Conservation (phyloP, 495 filamentous ascomycete genomes). For the Hypoxylon fragiforme region DNA sequence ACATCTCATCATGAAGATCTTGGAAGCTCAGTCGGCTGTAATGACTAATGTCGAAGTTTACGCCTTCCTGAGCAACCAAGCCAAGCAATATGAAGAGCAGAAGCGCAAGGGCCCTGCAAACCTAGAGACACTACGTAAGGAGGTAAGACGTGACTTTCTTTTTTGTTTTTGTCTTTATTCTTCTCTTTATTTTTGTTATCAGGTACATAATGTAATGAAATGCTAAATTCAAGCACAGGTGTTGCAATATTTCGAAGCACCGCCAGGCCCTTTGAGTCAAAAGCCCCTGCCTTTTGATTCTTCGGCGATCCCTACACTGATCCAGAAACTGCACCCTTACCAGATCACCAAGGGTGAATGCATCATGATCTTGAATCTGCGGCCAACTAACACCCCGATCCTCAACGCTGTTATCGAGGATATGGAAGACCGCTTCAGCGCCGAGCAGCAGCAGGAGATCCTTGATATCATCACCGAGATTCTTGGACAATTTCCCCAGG, state of each 20-base stretch:
- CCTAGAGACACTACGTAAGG: conserved; percentile 39
- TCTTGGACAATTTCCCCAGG: conserved; percentile 43
- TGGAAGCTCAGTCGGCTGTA: conserved; percentile 50
- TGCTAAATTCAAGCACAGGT: conserved; percentile 31
- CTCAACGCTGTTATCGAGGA: conserved; percentile 51
- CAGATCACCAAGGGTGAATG: conserved; percentile 51
- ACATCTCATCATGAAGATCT: conserved; percentile 56
- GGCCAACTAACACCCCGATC: conserved; percentile 40
- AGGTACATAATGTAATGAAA: no score
- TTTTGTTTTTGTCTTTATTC: no score
- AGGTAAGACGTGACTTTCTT: conserved; percentile 39
- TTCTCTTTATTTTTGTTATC: no score
- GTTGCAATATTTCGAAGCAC: conserved; percentile 42
- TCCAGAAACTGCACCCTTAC: conserved; percentile 42
- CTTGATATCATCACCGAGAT: conserved; percentile 47
- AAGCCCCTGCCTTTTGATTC: conserved; percentile 44
- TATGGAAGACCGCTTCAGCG: conserved; percentile 48
- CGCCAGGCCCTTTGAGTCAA: conserved; percentile 47
- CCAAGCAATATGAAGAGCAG: conserved; percentile 40
- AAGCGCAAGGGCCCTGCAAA: conserved; percentile 47
- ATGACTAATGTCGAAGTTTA: conserved; percentile 55
- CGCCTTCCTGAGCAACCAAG: conserved; percentile 48
- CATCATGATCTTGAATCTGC: conserved; percentile 51
- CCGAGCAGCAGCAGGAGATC: conserved; percentile 47
- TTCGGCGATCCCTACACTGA: conserved; percentile 36